Base-by-base conservation (phyloP, 2,329 filamentous ascomycete genomes). In the Xylariales sp. region DNA sequence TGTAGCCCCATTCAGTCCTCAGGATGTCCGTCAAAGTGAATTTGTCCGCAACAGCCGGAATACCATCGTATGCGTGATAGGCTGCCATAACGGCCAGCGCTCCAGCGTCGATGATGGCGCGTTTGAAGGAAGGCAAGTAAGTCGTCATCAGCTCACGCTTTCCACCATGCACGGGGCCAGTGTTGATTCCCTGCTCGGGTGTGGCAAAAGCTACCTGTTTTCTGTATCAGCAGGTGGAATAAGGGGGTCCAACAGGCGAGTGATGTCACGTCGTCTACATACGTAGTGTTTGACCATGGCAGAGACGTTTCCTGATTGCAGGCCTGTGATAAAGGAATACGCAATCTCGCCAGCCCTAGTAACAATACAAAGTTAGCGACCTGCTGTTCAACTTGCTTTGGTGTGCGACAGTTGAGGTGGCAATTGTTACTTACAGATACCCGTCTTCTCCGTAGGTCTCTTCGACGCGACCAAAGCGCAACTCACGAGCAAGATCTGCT, bases 241-340 rank as follows among this genome's bases (percentile, higher is more conserved):
- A n/a, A n/a, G n/a, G n/a, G n/a, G n/a, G n/a, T n/a, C n/a, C n/a
- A n/a, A n/a, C n/a, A n/a, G n/a, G n/a, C n/a, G n/a, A n/a, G n/a
- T n/a, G n/a, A n/a, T n/a, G n/a, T n/a, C n/a, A n/a, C n/a, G n/a
- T n/a, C n/a, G n/a, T n/a, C n/a, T n/a, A n/a, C 61, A 57, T 54
- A 66, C 81, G 55, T 83, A 88, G 54, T 89, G 85, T 63, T 88
- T 89, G 32, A 88, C 79, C 59, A 78, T 87, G 13, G 84, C 77
- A 17, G 77, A 79, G 5, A 88, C 83, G 29, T 80, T 79, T 23
- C 69, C 66, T 11, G 69, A 70, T 55, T 88, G 82, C 3, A 88
- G 63, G 16, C 83, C 69, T 45, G 66, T 69, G 44, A 68, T 66
- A 36, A 65, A 73, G 20, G 70, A 65, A 48, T 85, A 80, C 2